Evolutionary conservation across 371 early-diverging fungal species (phyloP).

Genomic region (Smittium culicis): DNA sequence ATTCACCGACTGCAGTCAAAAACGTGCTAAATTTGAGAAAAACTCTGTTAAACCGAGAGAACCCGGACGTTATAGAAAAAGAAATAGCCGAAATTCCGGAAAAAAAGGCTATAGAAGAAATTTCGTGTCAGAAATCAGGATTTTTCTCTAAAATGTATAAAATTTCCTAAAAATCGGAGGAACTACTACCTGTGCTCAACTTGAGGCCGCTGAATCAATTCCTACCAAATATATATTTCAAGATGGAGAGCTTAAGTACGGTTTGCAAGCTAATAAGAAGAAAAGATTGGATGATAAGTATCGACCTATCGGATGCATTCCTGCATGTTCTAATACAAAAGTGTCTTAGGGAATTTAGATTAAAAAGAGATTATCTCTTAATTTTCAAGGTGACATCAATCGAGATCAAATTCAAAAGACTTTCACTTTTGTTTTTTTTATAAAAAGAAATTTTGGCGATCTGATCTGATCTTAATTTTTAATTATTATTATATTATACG

Average conservation of each 20-base stretch:
- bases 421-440: too few relatives aligned
- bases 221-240: neutral
- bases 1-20: neutral
- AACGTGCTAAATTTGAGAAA: neutral
- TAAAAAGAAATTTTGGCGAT: too few relatives aligned
- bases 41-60: neutral
- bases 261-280: slow-evolving; percentile 3
- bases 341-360: too few relatives aligned
- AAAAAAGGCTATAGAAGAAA: slow-evolving; percentile 5
- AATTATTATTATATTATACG: too few relatives aligned
- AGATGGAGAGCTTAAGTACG: neutral
- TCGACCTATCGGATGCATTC: neutral
- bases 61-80: neutral
- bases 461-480: too few relatives aligned
- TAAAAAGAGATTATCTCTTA: too few relatives aligned
- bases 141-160: neutral
- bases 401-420: too few relatives aligned
- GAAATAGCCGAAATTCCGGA: neutral
- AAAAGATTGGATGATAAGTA: slow-evolving; percentile 8
- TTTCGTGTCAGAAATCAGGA: neutral
- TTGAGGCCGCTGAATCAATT: neutral
- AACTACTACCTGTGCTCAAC: neutral
- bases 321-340: neutral
- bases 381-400: too few relatives aligned
- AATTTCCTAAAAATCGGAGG: neutral